Base-by-base conservation (phyloP, 164 flowering plant species). In the Kalanchoe fedtschenkoi region DNA sequence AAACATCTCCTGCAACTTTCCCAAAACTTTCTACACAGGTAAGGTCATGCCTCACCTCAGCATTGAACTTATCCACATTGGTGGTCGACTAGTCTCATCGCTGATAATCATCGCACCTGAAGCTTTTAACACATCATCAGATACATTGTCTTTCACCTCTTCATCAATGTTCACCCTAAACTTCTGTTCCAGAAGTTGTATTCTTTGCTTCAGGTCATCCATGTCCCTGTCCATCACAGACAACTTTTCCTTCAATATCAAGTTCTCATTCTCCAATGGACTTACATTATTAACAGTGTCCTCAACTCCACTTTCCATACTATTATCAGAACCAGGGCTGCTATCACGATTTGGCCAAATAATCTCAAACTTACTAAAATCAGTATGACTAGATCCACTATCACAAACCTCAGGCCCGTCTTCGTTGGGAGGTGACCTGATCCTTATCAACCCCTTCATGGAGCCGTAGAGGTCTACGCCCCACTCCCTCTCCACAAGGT, bases 401-500 rank as follows among this genome's bases (percentile, higher is more conserved):
- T n/a, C 54, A 47, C 11, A 5, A 10, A 0, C 54, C 14, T 21
- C 54, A 22, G 3, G 2, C 24, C 0, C 55, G 13, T 16, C n/a
- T n/a, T n/a, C n/a, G n/a, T n/a, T n/a, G 2, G 5, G 15, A 47
- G 26, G 13, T 32, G 30, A 26, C 32, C 17, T 26, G 15, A 51
- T 30, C 56, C 32, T 51, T 24, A 51, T 51, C 56, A 51, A 51
- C 17, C 56, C 56, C 28, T 17, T 51, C 56, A 51, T 51, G 15
- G 56, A 24, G 32, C 56, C 56, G 26, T 51, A 17, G 14, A 51
- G 2, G 26, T 51, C 56, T 29, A 51, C 10, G 32, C 56, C 56
- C 56, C 56, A 51, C 32, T 51, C 32, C 13, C 11, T 21, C 17
- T 26, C 16, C 11, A 51, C 30, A 37, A 8, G 6, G 13, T 51